phyloP scores from a whole-genome alignment of 2,329 filamentous ascomycete species.

The Aspergillus sp. region DNA sequence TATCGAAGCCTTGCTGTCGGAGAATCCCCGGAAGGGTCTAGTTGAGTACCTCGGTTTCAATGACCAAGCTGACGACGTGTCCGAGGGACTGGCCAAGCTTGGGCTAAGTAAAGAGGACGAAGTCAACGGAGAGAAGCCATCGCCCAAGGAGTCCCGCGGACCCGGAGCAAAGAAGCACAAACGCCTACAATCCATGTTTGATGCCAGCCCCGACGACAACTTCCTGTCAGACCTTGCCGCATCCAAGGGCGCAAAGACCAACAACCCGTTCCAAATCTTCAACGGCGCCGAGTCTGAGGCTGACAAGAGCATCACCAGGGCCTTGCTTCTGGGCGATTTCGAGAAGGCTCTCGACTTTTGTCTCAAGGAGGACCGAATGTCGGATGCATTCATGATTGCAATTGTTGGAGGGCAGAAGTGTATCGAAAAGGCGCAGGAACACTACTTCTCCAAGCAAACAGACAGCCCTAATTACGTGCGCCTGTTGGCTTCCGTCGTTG shows the following conservation, averaged over 20 bases:
- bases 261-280: constrained; percentile 90
- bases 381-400: constrained; percentile 96
- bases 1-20: constrained; percentile 81
- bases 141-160: constrained; percentile 50
- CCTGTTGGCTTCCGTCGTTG: constrained; percentile 84
- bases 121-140: constrained; percentile 42
- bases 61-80: constrained; percentile 55
- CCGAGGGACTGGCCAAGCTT: constrained; percentile 44
- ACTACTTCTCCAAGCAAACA: constrained; percentile 81
- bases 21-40: constrained; percentile 81
- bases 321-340: constrained; percentile 87
- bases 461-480: constrained; percentile 89
- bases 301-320: constrained; percentile 83
- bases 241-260: constrained; percentile 87
- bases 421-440: constrained; percentile 87
- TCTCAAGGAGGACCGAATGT: constrained; percentile 82
- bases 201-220: constrained; percentile 71
- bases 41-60: constrained; percentile 88
- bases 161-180: constrained; percentile 57
- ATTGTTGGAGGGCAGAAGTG: constrained; percentile 93
- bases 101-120: constrained; percentile 41
- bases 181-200: constrained; percentile 77
- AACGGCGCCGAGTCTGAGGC: constrained; percentile 78
- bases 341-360: constrained; percentile 86
- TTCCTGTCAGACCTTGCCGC: constrained; percentile 83